phyloP scores from a whole-genome alignment of 495 filamentous ascomycete genomes.

The Aspergillus sparsus region DNA sequence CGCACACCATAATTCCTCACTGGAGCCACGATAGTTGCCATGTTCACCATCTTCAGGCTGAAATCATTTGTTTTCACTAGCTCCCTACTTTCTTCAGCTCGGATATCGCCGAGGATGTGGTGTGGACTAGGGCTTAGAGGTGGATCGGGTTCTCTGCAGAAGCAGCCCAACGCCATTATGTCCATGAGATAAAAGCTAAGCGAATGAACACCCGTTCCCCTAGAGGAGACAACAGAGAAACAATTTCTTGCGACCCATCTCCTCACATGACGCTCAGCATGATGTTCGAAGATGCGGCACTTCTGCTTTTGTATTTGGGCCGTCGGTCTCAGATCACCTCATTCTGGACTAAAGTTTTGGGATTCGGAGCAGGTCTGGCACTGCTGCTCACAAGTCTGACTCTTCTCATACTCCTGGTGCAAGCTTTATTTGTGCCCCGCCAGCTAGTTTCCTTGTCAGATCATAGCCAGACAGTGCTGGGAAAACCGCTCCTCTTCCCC shows the following conservation, averaged over 20 bases:
- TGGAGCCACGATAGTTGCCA: background rate
- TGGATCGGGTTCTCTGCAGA: background rate
- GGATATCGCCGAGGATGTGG: background rate
- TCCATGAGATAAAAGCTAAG: too few species aligned
- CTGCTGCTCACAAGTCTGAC: background rate
- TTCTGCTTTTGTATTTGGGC: slow-evolving; percentile 11
- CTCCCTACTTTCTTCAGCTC: slow-evolving; percentile 5
- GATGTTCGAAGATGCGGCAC: slow-evolving; percentile 5
- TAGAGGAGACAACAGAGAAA: too few species aligned
- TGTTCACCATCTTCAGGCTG: background rate
- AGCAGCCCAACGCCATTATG: background rate
- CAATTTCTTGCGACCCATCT: background rate
- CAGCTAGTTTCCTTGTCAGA: slow-evolving; percentile 15
- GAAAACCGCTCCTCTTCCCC: slow-evolving; percentile 22
- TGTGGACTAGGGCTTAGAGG: background rate
- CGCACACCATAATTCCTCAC: background rate
- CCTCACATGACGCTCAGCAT: background rate
- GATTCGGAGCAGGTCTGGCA: background rate
- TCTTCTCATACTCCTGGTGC: slow-evolving; percentile 1
- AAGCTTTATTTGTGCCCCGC: slow-evolving; percentile 6
- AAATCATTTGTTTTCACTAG: background rate
- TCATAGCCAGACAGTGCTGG: slow-evolving; percentile 13
- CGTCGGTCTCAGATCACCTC: slow-evolving; percentile 5
- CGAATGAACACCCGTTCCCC: too few species aligned
- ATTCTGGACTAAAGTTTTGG: slow-evolving; percentile 6